phyloP scores from a whole-genome alignment of 192 early-diverging fungal species.

The Kickxella alabastrina region DNA sequence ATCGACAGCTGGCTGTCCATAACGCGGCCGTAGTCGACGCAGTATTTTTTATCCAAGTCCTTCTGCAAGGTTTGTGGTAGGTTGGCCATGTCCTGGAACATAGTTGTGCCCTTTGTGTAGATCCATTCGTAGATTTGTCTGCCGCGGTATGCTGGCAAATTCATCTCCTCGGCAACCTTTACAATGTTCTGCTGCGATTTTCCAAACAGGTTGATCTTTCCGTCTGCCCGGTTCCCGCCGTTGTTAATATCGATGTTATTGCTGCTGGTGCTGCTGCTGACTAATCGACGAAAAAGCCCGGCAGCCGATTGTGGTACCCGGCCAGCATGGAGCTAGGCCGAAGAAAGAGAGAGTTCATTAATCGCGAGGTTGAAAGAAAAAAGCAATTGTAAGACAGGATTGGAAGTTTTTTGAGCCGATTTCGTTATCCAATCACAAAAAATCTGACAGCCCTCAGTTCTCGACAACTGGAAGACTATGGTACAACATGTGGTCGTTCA shows the following conservation, averaged over 20 bases:
- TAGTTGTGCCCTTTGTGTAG: conserved; percentile 52
- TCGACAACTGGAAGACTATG: too few species aligned
- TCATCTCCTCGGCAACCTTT: conserved; percentile 5
- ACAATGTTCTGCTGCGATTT: conserved; percentile 17
- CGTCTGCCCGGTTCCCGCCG: neutral
- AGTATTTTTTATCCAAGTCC: conserved; percentile 49
- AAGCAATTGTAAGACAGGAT: neutral
- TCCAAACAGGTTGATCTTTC: conserved; percentile 24
- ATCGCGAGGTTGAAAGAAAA: neutral
- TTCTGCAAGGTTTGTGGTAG: conserved; percentile 53
- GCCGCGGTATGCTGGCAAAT: conserved; percentile 20
- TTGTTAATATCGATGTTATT: too few species aligned
- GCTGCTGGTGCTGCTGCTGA: too few species aligned
- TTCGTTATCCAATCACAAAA: too few species aligned
- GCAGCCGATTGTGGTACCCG: too few species aligned
- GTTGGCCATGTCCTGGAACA: conserved; percentile 66
- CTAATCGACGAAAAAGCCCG: too few species aligned
- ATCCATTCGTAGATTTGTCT: conserved; percentile 43
- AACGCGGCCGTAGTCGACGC: conserved; percentile 58
- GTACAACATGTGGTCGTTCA: too few species aligned
- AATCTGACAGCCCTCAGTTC: too few species aligned
- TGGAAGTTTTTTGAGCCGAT: too few species aligned
- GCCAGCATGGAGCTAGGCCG: neutral
- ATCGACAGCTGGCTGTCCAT: conserved; percentile 53
- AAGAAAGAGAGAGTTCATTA: neutral